Evolutionary conservation across 2,329 filamentous ascomycete species (phyloP).

Genomic region (Esteya vermicola): DNA sequence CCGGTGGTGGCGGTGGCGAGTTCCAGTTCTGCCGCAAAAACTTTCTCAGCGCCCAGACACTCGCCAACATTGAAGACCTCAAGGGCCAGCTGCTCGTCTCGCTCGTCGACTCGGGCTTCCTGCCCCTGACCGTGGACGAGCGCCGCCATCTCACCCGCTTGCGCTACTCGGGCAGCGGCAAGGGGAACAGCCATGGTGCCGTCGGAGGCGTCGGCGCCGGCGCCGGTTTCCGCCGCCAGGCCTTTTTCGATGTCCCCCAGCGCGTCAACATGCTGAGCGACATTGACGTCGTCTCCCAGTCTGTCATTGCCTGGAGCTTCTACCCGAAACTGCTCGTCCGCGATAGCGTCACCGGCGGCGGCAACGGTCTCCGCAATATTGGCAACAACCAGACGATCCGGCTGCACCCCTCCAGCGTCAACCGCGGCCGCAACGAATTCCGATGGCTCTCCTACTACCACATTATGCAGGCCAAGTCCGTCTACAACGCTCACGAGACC

Average conservation of each 20-base stretch:
- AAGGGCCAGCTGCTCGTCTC: conserved; percentile 83
- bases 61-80: conserved; percentile 86
- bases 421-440: conserved; percentile 53
- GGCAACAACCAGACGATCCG: conserved; percentile 85
- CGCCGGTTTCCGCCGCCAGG: conserved; percentile 46
- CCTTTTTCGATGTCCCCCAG: conserved; percentile 70
- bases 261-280: conserved; percentile 62
- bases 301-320: conserved; percentile 85
- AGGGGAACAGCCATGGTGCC: too few relatives aligned
- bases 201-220: too few relatives aligned
- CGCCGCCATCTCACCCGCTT: conserved; percentile 52
- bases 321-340: conserved; percentile 83
- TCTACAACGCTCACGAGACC: conserved; percentile 84
- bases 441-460: conserved; percentile 91
- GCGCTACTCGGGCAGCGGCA: too few relatives aligned
- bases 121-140: conserved; percentile 62
- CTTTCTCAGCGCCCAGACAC: conserved; percentile 76
- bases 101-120: conserved; percentile 71
- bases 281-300: conserved; percentile 65
- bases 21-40: conserved; percentile 90
- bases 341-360: conserved; percentile 40
- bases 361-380: conserved; percentile 78
- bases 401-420: conserved; percentile 78
- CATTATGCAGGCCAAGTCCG: conserved; percentile 86
- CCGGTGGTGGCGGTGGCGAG: conserved; percentile 47